phyloP scores from a whole-genome alignment of 164 flowering plant genomes.

The Akebia trifoliata region DNA sequence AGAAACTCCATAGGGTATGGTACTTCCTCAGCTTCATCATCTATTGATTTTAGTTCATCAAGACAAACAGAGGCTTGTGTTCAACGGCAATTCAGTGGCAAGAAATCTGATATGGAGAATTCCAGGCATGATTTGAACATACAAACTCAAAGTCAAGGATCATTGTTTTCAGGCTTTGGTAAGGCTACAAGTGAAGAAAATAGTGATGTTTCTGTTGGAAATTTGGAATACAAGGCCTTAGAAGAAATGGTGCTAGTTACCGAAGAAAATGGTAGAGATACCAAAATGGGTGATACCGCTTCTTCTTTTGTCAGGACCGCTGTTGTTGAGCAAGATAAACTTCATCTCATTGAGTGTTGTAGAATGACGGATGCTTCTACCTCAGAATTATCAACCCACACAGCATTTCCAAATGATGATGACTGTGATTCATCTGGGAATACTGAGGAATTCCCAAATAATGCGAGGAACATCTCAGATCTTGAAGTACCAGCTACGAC shows the following conservation, averaged over 20 bases:
- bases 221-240: slow-evolving; percentile 22
- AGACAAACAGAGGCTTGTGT: slow-evolving; percentile 49
- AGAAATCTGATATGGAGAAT: slow-evolving; percentile 51
- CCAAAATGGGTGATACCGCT: slow-evolving; percentile 20
- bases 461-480: slow-evolving; percentile 20
- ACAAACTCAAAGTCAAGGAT: slow-evolving; percentile 36
- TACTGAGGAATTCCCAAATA: slow-evolving; percentile 26
- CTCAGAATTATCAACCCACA: slow-evolving; percentile 32
- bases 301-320: slow-evolving; percentile 13
- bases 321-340: slow-evolving; percentile 22
- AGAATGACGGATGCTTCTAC: slow-evolving; percentile 27
- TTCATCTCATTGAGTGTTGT: slow-evolving; percentile 23
- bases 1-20: slow-evolving; percentile 70
- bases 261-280: slow-evolving; percentile 20
- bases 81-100: slow-evolving; percentile 62
- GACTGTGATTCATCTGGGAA: slow-evolving; percentile 24
- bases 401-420: slow-evolving; percentile 28
- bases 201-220: slow-evolving; percentile 26
- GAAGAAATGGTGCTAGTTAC: slow-evolving; percentile 20
- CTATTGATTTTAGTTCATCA: slow-evolving; percentile 59
- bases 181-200: slow-evolving; percentile 37
- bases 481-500: slow-evolving; percentile 19
- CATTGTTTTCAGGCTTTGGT: slow-evolving; percentile 48
- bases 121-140: slow-evolving; percentile 32
- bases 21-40: slow-evolving; percentile 69